Conservation (phyloP, 202 grass and related monocot species). For the Panicum virgatum region DNA sequence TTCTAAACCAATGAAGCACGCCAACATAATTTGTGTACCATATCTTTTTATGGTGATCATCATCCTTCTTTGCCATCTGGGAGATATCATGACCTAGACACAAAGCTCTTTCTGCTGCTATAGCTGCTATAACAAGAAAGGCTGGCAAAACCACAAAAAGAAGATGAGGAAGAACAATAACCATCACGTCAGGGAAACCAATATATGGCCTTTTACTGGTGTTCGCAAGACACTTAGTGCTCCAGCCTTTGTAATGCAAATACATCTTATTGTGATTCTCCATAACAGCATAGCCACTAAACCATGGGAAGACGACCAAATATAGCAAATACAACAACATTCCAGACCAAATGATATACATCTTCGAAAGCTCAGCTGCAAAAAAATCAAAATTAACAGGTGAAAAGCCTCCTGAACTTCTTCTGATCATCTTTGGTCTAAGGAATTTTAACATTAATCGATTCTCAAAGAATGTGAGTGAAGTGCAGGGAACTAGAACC, state of each 20-base stretch:
- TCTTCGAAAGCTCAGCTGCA: conserved; percentile 41
- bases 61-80: conserved; percentile 42
- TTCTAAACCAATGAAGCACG: conserved; percentile 37
- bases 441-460: conserved; percentile 1
- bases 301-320: conserved; percentile 52
- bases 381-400: conserved; percentile 16
- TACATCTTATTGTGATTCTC: conserved; percentile 37
- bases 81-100: conserved; percentile 27
- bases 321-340: conserved; percentile 58
- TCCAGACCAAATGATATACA: conserved; percentile 48
- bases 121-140: conserved; percentile 51
- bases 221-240: conserved; percentile 14
- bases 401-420: neutral
- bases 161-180: conserved; percentile 65
- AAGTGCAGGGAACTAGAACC: conserved; percentile 43
- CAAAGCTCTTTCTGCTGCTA: conserved; percentile 48
- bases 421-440: conserved; percentile 10
- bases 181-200: conserved; percentile 58
- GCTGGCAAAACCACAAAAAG: conserved; percentile 50
- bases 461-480: conserved; percentile 32
- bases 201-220: conserved; percentile 9
- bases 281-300: conserved; percentile 43
- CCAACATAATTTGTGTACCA: neutral
- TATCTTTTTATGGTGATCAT: conserved; percentile 21
- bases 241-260: conserved; percentile 54